Evolutionary conservation across 345 rosid genomes (phyloP).

Genomic region (Syzygium oleosum): DNA sequence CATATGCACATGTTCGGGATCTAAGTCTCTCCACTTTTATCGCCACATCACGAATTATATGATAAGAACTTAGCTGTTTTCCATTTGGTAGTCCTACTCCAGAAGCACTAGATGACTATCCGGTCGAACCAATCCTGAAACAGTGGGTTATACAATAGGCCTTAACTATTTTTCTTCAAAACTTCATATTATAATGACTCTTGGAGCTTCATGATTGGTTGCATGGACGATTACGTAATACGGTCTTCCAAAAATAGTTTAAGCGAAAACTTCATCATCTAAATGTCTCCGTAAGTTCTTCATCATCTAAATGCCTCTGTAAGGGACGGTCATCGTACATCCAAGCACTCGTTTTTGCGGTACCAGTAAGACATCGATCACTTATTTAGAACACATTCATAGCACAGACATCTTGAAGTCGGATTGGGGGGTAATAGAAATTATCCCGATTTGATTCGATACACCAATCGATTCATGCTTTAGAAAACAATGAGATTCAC

Average conservation of each 20-base stretch:
- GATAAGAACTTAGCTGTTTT: too few species aligned
- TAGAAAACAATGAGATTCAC: not conserved
- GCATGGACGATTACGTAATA: not conserved
- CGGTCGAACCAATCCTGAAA: not conserved
- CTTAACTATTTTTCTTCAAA: not conserved
- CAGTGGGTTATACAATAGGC: not conserved
- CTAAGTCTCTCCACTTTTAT: not conserved
- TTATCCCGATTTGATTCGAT: not conserved
- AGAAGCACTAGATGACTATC: not conserved
- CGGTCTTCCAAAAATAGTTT: not conserved
- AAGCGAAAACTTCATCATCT: not conserved
- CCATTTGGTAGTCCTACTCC: too few species aligned
- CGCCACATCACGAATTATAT: not conserved
- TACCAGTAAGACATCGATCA: not conserved
- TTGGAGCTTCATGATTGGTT: not conserved
- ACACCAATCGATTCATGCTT: not conserved
- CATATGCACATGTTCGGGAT: not conserved
- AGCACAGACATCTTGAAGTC: not conserved
- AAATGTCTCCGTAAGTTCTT: not conserved
- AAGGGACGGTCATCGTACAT: not conserved
- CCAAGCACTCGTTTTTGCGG: not conserved
- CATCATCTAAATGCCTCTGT: not conserved
- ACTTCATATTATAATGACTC: not conserved
- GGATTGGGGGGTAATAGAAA: not conserved
- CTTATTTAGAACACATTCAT: not conserved